A percentile compares a stretch with the other conserved stretches of the same genome.
Evolutionary conservation across 306 rosid genomes (phyloP).

Genomic region (Mucuna pruriens): DNA sequence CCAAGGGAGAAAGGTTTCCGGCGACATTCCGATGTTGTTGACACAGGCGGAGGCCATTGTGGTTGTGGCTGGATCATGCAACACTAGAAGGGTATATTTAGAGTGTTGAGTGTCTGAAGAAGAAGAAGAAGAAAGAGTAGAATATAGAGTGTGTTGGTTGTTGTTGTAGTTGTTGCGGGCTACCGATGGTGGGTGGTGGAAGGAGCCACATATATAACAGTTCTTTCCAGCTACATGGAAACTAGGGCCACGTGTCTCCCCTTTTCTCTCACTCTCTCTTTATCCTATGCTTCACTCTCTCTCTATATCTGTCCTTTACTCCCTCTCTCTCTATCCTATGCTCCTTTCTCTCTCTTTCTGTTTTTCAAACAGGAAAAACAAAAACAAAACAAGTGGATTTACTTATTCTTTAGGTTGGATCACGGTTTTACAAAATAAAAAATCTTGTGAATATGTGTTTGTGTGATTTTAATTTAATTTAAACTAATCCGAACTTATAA

Average conservation of each 20-base stretch:
- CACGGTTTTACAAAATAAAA: too few relatives aligned
- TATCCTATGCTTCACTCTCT: too few relatives aligned
- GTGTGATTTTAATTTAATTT: too few relatives aligned
- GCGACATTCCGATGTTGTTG: slow-evolving; percentile 73
- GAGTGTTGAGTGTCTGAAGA: too few relatives aligned
- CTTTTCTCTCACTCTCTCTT: neutral
- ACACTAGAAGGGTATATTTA: too few relatives aligned
- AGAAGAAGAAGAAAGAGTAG: neutral
- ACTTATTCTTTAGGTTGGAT: too few relatives aligned
- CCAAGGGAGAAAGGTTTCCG: slow-evolving; percentile 82
- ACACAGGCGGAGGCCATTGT: slow-evolving; percentile 96
- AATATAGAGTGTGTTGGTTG: neutral
- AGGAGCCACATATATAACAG: slow-evolving; percentile 46
- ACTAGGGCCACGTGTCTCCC: slow-evolving; percentile 40
- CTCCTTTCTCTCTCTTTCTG: too few relatives aligned
- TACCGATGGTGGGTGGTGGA: neutral
- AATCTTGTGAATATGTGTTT: too few relatives aligned
- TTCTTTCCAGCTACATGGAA: slow-evolving; percentile 33
- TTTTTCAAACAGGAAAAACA: too few relatives aligned
- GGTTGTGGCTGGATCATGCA: slow-evolving; percentile 45
- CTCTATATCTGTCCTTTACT: neutral
- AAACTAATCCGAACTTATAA: too few relatives aligned
- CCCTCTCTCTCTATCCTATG: too few relatives aligned
- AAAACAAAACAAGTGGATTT: too few relatives aligned
- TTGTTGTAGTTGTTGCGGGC: neutral